A percentile compares a stretch with the other conserved stretches of the same genome.
Conservation (phyloP, 2,329 filamentous ascomycete species). For the Bipolaris victoriae region DNA sequence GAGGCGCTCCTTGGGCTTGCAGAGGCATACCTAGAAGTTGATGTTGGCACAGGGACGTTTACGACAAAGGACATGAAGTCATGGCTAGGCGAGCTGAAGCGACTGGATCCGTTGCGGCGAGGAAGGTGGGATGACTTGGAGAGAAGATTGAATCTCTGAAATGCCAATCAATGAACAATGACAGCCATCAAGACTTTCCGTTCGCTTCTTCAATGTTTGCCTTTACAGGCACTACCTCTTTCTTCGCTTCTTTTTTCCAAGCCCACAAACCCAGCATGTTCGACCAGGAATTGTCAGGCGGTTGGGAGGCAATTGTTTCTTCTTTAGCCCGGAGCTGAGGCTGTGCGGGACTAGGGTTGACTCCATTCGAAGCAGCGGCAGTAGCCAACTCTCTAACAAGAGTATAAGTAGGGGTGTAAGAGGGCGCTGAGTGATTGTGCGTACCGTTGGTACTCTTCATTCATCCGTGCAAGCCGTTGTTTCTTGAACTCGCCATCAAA, state of each 20-base stretch:
- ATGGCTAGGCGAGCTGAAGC: constrained; percentile 69
- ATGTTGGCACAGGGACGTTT: constrained; percentile 47
- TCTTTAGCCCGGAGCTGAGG: constrained; percentile 18
- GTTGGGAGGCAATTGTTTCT: constrained; percentile 12
- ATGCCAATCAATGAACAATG: not conserved
- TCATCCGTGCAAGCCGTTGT: constrained; percentile 37
- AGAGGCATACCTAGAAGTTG: constrained; percentile 62
- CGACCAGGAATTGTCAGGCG: constrained; percentile 30
- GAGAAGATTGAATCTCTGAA: constrained; percentile 52
- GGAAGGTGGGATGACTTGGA: constrained; percentile 79
- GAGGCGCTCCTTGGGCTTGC: constrained; percentile 82
- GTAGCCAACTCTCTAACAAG: constrained; percentile 33
- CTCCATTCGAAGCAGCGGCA: constrained; percentile 25
- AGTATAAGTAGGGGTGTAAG: constrained; percentile 18
- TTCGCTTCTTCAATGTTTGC: constrained; percentile 63
- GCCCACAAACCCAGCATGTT: constrained; percentile 43
- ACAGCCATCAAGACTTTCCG: constrained; percentile 60
- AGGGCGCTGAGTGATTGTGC: not conserved
- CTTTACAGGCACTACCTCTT: constrained; percentile 62
- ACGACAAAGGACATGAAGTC: constrained; percentile 54
- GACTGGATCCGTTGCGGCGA: constrained; percentile 74
- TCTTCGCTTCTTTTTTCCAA: constrained; percentile 37
- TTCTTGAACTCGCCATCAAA: constrained; percentile 46
- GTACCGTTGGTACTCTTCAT: constrained; percentile 45
- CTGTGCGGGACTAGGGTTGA: constrained; percentile 20